These are phyloP conservation scores for Marasmius oreades DNA, from an alignment of 1,284 basidiomycete genomes.

Conservation along the genomic window DNA sequence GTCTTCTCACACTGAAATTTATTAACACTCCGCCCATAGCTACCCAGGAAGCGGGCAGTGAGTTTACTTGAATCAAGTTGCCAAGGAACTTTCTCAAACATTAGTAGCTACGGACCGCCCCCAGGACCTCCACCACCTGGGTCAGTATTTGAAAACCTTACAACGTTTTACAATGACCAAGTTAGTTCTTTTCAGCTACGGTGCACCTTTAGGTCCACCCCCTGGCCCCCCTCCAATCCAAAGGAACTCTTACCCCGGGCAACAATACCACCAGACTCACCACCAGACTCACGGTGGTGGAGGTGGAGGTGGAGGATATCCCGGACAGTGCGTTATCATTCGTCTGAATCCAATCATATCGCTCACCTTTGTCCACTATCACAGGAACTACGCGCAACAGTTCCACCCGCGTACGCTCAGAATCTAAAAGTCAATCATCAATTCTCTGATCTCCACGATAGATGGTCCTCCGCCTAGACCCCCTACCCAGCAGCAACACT, in stretches of 20 bases:
- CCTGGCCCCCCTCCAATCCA: conserved; percentile 26
- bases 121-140: conserved; percentile 21
- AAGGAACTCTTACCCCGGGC: conserved; percentile 32
- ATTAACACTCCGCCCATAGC: background rate
- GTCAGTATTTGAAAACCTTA: conserved; percentile 7
- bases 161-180: background rate
- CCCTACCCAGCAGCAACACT: conserved; percentile 62
- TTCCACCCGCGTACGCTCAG: background rate
- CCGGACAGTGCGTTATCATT: conserved; percentile 25
- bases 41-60: background rate
- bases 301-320: conserved; percentile 29
- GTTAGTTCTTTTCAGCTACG: conserved; percentile 9
- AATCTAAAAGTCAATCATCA: conserved; percentile 11
- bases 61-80: background rate
- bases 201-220: conserved; percentile 20
- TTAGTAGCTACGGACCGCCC: conserved; percentile 17
- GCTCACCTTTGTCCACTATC: background rate
- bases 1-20: background rate
- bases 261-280: conserved; percentile 34
- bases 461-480: conserved; percentile 50
- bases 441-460: conserved; percentile 19
- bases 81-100: background rate
- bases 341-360: conserved; percentile 2
- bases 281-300: conserved; percentile 31
- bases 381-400: background rate